Evolutionary conservation across 192 early-diverging fungal genomes (phyloP), one percentile per base, ranked within the genome.

Genomic region (Coemansia sp.): DNA sequence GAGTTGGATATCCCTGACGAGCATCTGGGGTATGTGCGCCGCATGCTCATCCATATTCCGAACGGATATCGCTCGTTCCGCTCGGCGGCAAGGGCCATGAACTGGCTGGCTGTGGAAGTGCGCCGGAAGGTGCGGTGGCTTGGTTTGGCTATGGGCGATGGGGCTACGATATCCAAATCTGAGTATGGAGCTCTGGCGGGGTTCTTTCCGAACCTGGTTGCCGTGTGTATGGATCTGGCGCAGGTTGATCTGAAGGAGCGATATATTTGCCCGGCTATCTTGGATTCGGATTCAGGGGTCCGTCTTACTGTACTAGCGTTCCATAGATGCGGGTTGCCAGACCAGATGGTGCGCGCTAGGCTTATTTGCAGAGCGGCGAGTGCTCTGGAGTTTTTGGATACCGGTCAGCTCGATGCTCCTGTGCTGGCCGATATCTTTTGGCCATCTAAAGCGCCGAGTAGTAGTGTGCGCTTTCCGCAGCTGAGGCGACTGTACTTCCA

Each of bases 131-230:
- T 78, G 15, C 6, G 36, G 27, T 78, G 76, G 71, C 46, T 78
- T 6, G 70, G 70, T 0, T 31, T 78, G 67, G 69, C 67, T 22
- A 66, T 78, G 76, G 61, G 52, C 16, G 49, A 31, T 4, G 8
- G 13, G 15, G 36, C 71, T 2, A 33, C 53, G 20, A 52, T 78
- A 0, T 78, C 76, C 3, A 46, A 46, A 41, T 78, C 76, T 6
- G 76, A 78, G 64, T 73, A 66, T 40, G 71, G 76, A 13, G 66
- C 76, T 13, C 58, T 78, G 38, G 62, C 64, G 0, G 67, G 43
- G 41, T 71, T 71, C 10, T 78, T 78, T 31, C 76, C 76, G 11
- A 67, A 49, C 4, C 41, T 72, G 29, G 24, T 24, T 8, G 24
- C 33, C 0, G 11, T 78, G 34, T 64, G 27, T 18, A 57, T 62